These are phyloP conservation scores for Ilex aquifolium DNA, from an alignment of 257 asterid genomes.

Conservation along the genomic window DNA sequence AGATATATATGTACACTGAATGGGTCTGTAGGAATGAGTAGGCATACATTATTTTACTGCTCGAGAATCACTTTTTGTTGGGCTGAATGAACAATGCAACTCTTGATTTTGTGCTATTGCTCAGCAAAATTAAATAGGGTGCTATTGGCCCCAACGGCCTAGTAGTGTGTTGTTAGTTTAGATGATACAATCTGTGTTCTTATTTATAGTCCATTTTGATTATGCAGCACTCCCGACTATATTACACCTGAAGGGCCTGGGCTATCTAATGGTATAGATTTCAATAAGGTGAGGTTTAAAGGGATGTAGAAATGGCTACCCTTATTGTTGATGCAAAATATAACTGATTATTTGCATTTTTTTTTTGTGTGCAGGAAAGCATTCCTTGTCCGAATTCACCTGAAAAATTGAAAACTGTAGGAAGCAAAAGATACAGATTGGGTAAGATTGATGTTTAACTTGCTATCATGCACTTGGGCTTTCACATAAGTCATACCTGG, in stretches of 20 bases:
- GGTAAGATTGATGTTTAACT: conserved; percentile 30
- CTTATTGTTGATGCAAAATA: neutral
- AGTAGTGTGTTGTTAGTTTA: too few species aligned
- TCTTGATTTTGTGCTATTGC: too few species aligned
- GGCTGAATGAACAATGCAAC: too few species aligned
- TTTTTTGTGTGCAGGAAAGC: conserved; percentile 44
- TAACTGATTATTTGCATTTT: neutral
- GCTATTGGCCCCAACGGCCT: too few species aligned
- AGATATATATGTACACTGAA: too few species aligned
- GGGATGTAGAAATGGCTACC: neutral
- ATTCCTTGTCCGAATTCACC: conserved; percentile 73
- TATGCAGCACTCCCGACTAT: conserved; percentile 81
- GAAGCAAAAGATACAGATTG: conserved; percentile 58
- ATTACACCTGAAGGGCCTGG: conserved; percentile 79
- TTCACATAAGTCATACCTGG: too few species aligned
- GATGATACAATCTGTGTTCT: too few species aligned
- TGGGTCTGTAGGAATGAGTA: too few species aligned
- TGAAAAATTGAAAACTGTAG: conserved; percentile 46
- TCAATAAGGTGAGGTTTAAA: conserved; percentile 33
- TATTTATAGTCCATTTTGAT: conserved; percentile 4
- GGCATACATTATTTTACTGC: too few species aligned
- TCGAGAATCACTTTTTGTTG: too few species aligned
- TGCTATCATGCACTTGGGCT: too few species aligned
- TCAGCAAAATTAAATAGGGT: too few species aligned
- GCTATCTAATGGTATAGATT: conserved; percentile 25